These are phyloP conservation scores for Brasilioporus rufonigricans DNA, from an alignment of 768 basidiomycete species.

Conservation along the genomic window DNA sequence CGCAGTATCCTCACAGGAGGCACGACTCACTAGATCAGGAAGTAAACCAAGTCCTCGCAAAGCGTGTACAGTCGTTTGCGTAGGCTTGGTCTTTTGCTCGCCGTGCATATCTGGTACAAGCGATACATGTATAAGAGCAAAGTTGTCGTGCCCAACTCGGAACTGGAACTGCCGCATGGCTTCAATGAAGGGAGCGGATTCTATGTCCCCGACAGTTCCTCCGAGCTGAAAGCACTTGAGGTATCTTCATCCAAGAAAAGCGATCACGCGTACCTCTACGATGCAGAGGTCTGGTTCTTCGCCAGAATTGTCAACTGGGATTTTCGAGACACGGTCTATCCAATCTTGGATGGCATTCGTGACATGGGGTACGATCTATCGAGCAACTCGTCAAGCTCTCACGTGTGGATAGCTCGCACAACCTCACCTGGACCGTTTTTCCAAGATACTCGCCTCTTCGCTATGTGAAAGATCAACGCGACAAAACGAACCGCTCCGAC, in stretches of 20 bases:
- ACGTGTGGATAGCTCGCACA: background rate
- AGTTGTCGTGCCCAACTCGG: conserved; percentile 94
- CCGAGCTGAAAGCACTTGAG: conserved; percentile 63
- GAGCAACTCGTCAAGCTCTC: conserved; percentile 7
- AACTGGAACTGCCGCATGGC: conserved; percentile 99
- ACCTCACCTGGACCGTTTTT: conserved; percentile 87
- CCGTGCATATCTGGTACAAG: conserved; percentile 99
- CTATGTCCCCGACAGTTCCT: conserved; percentile 98
- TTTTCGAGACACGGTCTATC: conserved; percentile 92
- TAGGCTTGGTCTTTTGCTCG: conserved; percentile 99
- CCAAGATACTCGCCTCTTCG: conserved; percentile 88
- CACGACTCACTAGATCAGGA: conserved; percentile 76
- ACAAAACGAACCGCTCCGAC: background rate
- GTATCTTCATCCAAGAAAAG: background rate
- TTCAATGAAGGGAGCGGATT: conserved; percentile 96
- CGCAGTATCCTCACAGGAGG: background rate
- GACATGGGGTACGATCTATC: conserved; percentile 89
- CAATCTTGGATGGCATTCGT: conserved; percentile 98
- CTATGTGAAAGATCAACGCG: conserved; percentile 35
- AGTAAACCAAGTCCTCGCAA: conserved; percentile 88
- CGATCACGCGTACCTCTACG: conserved; percentile 68
- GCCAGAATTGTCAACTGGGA: conserved; percentile 92
- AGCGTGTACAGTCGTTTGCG: conserved; percentile 94
- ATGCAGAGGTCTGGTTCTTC: conserved; percentile 96
- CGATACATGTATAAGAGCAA: conserved; percentile 94